These are phyloP conservation scores for Cenchrus americanus DNA, from an alignment of 176 grass and related monocot species.

Conservation along the genomic window DNA sequence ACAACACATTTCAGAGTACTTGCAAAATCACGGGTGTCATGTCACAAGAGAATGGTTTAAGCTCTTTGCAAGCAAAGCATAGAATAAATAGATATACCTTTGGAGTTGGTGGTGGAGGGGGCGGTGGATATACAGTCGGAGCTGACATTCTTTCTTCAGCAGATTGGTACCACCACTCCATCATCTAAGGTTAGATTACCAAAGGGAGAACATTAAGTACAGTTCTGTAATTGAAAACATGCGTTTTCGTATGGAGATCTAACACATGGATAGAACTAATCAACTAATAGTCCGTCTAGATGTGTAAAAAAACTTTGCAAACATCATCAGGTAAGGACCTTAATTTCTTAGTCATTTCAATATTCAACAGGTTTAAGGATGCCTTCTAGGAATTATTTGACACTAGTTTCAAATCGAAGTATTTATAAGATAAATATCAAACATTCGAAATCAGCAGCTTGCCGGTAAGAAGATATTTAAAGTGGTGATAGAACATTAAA, in stretches of 20 bases:
- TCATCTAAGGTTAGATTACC: constrained; percentile 71
- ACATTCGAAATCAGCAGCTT: neutral
- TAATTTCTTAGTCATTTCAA: neutral
- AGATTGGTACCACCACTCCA: constrained; percentile 99
- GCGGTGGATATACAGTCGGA: constrained; percentile 91
- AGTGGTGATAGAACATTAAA: neutral
- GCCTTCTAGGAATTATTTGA: neutral
- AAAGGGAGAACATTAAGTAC: constrained; percentile 40
- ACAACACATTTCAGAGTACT: neutral
- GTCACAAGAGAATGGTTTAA: neutral
- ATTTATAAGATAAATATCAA: constrained; percentile 1
- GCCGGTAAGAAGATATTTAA: constrained; percentile 2
- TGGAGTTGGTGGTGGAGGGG: constrained; percentile 79
- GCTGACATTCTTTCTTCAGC: constrained; percentile 98
- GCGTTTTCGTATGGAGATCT: constrained; percentile 4
- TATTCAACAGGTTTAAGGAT: neutral
- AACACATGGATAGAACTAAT: neutral
- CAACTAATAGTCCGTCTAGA: neutral
- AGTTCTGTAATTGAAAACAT: neutral
- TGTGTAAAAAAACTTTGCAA: neutral
- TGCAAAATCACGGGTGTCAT: constrained; percentile 20
- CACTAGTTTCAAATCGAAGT: neutral
- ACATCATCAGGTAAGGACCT: neutral
- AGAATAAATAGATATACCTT: constrained; percentile 53
- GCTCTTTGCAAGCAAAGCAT: constrained; percentile 12